Base-by-base conservation (phyloP, 176 grass and related monocot species). In the Juncus inflexus region DNA sequence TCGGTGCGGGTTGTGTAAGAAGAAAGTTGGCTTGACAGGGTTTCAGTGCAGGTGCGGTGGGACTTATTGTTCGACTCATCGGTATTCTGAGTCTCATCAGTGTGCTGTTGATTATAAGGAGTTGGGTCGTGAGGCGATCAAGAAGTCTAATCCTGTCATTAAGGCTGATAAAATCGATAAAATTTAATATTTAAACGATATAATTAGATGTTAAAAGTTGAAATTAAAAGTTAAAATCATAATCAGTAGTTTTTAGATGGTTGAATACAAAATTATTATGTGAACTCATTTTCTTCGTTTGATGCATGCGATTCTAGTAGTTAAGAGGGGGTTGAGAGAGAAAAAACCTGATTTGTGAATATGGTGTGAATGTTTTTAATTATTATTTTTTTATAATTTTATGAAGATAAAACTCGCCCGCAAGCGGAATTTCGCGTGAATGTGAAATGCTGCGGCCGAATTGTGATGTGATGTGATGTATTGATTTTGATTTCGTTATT, bases 1-100 rank as follows among this genome's bases (percentile, higher is more conserved):
- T 50, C 56, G 74, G 4, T 89, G 86, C 70, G 35, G 69, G 43
- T 59, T 66, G 0, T 89, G 86, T 62, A 61, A 45, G 65, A 89
- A 89, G 81, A 83, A 83, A 65, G 74, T 89, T 0, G 77, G 86
- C 9, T 35, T 89, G 66, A 77, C 70, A 10, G 86, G 86, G 7
- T 89, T 89, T 73, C 76, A 81, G 45, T 89, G 86, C 68, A 77
- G 74, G 35, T 89, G 86, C n/a, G 86, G 81, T 40, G 77, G 73
- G 12, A 78, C 76, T 13, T 84, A 80, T 77, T 89, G 86, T 64
- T 77, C 80, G 4, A 68, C 70, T 69, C 86, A 89, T 50, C 86
- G 68, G 0, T 84, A 89, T 5, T 70, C 77, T 0, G 86, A 89
- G 19, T 59, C 72, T 3, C 86, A 89, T 63, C 16, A 80, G 8